phyloP scores from a whole-genome alignment of 2,329 filamentous ascomycete genomes.

The Pseudopithomyces maydicus region DNA sequence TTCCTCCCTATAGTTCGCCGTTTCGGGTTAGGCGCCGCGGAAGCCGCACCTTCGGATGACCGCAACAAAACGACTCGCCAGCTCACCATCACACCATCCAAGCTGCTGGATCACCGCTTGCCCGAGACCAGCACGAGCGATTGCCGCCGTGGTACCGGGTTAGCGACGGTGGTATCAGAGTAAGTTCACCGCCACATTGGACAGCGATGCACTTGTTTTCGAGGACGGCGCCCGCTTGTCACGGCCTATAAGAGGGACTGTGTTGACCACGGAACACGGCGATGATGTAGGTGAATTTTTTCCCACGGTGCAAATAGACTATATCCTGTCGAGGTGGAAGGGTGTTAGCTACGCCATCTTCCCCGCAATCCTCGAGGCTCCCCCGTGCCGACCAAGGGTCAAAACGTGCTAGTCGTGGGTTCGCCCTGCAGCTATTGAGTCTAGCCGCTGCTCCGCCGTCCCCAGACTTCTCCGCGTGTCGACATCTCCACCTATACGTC shows the following conservation, averaged over 20 bases:
- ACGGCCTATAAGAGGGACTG: too few relatives aligned
- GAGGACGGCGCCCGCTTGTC: not conserved
- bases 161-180: not conserved
- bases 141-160: constrained; percentile 4
- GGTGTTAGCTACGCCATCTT: constrained; percentile 23
- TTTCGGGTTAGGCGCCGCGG: not conserved
- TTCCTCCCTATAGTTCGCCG: not conserved
- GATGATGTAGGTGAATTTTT: not conserved
- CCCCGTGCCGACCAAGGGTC: constrained; percentile 15
- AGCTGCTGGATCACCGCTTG: constrained; percentile 1
- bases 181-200: not conserved
- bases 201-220: not conserved
- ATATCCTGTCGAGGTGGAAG: constrained; percentile 15
- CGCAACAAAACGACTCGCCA: constrained; percentile 4
- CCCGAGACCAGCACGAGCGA: not conserved
- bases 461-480: constrained; percentile 21
- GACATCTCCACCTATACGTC: constrained; percentile 27
- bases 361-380: constrained; percentile 40
- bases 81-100: not conserved
- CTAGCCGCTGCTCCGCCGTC: constrained; percentile 25
- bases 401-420: constrained; percentile 20
- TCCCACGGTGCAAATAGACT: not conserved
- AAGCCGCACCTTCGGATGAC: constrained; percentile 7
- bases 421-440: constrained; percentile 12
- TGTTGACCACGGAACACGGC: not conserved